Evolutionary conservation across 257 asterid genomes (phyloP).

Genomic region (Echites panduratus): DNA sequence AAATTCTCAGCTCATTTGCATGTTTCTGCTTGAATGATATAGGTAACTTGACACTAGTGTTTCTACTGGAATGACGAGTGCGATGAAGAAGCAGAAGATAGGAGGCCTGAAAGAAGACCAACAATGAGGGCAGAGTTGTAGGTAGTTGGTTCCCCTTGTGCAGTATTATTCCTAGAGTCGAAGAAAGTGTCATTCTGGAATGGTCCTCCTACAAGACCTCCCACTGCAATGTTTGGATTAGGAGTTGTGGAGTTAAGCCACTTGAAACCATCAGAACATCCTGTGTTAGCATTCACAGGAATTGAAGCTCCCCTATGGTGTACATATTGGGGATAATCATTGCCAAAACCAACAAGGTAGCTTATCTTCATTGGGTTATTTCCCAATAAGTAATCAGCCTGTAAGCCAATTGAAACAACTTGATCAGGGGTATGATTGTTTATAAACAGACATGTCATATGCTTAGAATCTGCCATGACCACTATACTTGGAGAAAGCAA

Average conservation of each 20-base stretch:
- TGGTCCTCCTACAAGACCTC: slow-evolving; percentile 85
- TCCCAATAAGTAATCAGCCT: slow-evolving; percentile 73
- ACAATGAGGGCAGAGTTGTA: slow-evolving; percentile 61
- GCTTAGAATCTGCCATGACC: background rate
- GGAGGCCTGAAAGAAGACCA: slow-evolving; percentile 69
- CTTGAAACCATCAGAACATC: slow-evolving; percentile 69
- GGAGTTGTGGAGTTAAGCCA: slow-evolving; percentile 53
- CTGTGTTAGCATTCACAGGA: slow-evolving; percentile 36
- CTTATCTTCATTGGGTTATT: slow-evolving; percentile 66
- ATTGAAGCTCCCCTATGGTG: slow-evolving; percentile 92
- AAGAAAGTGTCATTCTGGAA: slow-evolving; percentile 52
- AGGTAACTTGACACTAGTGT: background rate
- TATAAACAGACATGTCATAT: background rate
- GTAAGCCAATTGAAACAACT: background rate
- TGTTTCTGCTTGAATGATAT: background rate
- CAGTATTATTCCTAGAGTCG: slow-evolving; percentile 63
- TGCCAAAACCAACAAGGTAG: slow-evolving; percentile 71
- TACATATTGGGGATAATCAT: slow-evolving; percentile 51
- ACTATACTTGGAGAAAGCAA: background rate
- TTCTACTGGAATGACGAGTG: slow-evolving; percentile 20
- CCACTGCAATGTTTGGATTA: slow-evolving; percentile 62
- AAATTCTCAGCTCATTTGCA: slow-evolving; percentile 1
- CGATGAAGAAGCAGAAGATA: slow-evolving; percentile 46
- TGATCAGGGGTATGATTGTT: background rate
- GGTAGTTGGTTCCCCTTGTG: slow-evolving; percentile 71